Conservation (phyloP, 2,329 filamentous ascomycete species). For the Myriosclerotinia scirpicola region DNA sequence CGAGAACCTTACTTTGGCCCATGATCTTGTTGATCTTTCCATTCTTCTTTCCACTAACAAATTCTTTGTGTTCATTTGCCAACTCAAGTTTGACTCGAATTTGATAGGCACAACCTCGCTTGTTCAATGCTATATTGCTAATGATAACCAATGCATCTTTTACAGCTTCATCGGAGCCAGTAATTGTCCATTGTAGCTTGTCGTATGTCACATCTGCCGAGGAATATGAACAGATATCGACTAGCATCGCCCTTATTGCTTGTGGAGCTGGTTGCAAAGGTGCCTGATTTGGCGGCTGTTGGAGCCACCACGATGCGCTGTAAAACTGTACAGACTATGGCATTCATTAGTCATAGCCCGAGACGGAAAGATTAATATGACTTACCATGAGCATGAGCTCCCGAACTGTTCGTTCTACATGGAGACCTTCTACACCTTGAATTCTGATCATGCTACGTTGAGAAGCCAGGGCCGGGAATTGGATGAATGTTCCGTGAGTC, state of each 20-base stretch:
- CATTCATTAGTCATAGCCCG: constrained; percentile 34
- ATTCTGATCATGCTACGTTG: constrained; percentile 83
- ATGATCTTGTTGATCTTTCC: constrained; percentile 99
- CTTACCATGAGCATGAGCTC: constrained; percentile 92
- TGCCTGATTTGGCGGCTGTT: constrained; percentile 57
- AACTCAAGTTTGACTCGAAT: constrained; percentile 98
- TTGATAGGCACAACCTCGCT: constrained; percentile 76
- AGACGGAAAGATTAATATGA: constrained; percentile 29
- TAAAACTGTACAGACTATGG: constrained; percentile 90
- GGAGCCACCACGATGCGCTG: constrained; percentile 88
- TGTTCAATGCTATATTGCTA: constrained; percentile 85
- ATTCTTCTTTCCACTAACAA: constrained; percentile 99
- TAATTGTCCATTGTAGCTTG: constrained; percentile 89
- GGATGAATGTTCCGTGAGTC: constrained; percentile 90
- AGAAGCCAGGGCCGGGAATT: constrained; percentile 85
- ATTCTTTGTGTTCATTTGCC: constrained; percentile 98
- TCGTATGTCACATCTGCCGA: constrained; percentile 94
- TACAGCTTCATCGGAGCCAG: constrained; percentile 93
- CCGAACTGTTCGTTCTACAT: constrained; percentile 90
- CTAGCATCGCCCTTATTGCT: constrained; percentile 77
- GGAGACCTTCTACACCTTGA: constrained; percentile 88
- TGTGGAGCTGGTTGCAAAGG: constrained; percentile 41
- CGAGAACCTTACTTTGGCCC: constrained; percentile 68
- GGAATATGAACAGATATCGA: constrained; percentile 94
- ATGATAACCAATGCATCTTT: constrained; percentile 95